These are phyloP conservation scores for Diospyros lotus DNA, from an alignment of 148 eudicot species.

Conservation along the genomic window DNA sequence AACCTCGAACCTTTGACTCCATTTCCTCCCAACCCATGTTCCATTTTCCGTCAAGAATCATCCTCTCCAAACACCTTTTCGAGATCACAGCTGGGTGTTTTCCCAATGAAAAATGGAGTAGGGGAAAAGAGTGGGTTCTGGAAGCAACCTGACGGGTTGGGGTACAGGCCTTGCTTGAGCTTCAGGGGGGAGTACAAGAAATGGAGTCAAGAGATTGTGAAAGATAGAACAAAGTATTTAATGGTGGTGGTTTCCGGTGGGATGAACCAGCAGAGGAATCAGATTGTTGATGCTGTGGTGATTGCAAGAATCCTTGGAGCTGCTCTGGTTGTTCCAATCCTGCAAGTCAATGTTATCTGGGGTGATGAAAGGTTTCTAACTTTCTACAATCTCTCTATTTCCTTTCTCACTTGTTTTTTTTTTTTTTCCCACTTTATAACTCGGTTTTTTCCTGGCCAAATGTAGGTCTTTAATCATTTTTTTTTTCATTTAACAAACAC, in stretches of 20 bases:
- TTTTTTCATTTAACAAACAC: too few relatives aligned
- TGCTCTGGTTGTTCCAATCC: slow-evolving; percentile 82
- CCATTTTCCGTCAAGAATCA: slow-evolving; percentile 20
- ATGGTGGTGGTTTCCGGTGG: slow-evolving; percentile 95
- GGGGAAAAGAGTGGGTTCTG: slow-evolving; percentile 48
- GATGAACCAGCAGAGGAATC: slow-evolving; percentile 95
- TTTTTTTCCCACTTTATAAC: too few relatives aligned
- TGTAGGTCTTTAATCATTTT: too few relatives aligned
- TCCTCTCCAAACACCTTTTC: neutral
- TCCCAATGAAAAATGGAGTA: neutral
- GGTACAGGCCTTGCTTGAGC: slow-evolving; percentile 68
- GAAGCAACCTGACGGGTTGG: slow-evolving; percentile 77
- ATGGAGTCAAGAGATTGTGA: slow-evolving; percentile 24
- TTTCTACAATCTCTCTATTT: too few relatives aligned
- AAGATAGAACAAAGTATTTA: slow-evolving; percentile 57
- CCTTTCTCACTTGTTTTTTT: too few relatives aligned
- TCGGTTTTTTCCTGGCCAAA: too few relatives aligned
- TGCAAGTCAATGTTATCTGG: slow-evolving; percentile 92
- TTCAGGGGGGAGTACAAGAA: slow-evolving; percentile 48
- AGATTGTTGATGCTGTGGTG: slow-evolving; percentile 96
- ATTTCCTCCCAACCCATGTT: slow-evolving; percentile 43
- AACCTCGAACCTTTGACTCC: slow-evolving; percentile 41
- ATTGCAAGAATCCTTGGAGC: slow-evolving; percentile 94
- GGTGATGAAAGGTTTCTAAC: slow-evolving; percentile 79
- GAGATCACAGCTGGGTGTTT: slow-evolving; percentile 10